These are phyloP conservation scores for Fusarium veterinarium DNA, from an alignment of 2,329 filamentous ascomycete genomes.

Conservation along the genomic window DNA sequence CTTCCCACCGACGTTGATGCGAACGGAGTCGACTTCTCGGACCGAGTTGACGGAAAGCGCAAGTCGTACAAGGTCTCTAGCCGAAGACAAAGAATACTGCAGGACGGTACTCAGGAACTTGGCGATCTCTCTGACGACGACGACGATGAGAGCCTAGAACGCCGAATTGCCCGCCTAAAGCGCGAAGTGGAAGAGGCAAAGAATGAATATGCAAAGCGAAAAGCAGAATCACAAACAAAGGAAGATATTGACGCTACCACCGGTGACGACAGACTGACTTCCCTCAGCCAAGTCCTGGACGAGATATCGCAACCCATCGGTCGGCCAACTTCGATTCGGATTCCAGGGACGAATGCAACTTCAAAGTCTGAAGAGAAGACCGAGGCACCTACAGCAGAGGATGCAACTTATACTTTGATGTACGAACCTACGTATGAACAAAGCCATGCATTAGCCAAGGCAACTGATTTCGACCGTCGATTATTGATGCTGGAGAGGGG, in stretches of 20 bases:
- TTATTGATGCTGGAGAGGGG: conserved; percentile 82
- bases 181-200: conserved; percentile 84
- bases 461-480: conserved; percentile 88
- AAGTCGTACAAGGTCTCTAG: conserved; percentile 85
- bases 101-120: conserved; percentile 73
- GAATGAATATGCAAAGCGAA: conserved; percentile 67
- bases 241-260: conserved; percentile 60
- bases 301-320: conserved; percentile 61
- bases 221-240: conserved; percentile 58
- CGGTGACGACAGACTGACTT: conserved; percentile 59
- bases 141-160: conserved; percentile 79
- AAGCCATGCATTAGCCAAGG: conserved; percentile 79
- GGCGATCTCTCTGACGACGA: conserved; percentile 81
- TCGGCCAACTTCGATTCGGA: conserved; percentile 16
- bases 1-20: conserved; percentile 80
- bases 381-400: conserved; percentile 39
- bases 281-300: conserved; percentile 78
- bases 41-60: conserved; percentile 83
- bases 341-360: conserved; percentile 16
- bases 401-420: conserved; percentile 71
- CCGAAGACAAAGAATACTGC: conserved; percentile 70
- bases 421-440: conserved; percentile 74
- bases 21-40: conserved; percentile 85
- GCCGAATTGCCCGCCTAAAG: conserved; percentile 83
- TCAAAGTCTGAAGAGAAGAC: conserved; percentile 30